Evolutionary conservation across 2,329 filamentous ascomycete species (phyloP), one percentile per base, ranked within the genome.

Genomic region (Cytospora piceae): DNA sequence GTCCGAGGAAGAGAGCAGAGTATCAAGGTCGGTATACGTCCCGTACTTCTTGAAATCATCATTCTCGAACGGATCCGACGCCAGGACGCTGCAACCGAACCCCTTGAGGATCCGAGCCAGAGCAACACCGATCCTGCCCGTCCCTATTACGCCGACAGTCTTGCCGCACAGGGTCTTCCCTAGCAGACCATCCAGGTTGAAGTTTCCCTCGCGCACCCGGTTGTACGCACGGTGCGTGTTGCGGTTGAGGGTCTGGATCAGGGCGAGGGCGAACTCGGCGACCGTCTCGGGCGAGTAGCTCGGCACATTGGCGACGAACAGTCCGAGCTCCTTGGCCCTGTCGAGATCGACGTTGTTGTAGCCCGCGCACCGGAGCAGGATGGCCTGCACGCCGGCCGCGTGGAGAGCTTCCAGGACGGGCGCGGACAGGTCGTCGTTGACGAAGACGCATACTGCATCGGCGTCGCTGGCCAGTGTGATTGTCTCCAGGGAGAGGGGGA

Each of bases 221-320:
- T 87, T 89, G 76, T 88, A 90, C 3, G 88, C 86, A 27, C 86
- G 84, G 74, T 90, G 88, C 17, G 86, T 90, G 72, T 87, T 85
- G 53, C 88, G 85, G 74, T 90, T 89, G 53, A 90, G 79, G 1
- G 87, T 89, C 77, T 89, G 87, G 61, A 90, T 79, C 67, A 90
- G 79, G 1, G 87, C 86, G n/a, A 90, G 82, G 51, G 87, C 83
- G 71, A 90, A 90, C 79, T 91, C 88, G 69, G 88, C 88, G 2
- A 91, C 88, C 2, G 88, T 86, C 74, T 90, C 86, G 66, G 88
- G 88, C 9, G 87, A 88, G 77, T 91, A 91, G 3, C 86, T 83
- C 1, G 88, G 88, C 39, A 91, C 88, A 67, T 88, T 87, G 70
- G 87, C 86, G 54, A 90, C 87, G 71, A 85, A 84, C 69, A 91